Base-by-base conservation (phyloP, 2,329 filamentous ascomycete genomes). In the Bimuria novae-zelandiae region DNA sequence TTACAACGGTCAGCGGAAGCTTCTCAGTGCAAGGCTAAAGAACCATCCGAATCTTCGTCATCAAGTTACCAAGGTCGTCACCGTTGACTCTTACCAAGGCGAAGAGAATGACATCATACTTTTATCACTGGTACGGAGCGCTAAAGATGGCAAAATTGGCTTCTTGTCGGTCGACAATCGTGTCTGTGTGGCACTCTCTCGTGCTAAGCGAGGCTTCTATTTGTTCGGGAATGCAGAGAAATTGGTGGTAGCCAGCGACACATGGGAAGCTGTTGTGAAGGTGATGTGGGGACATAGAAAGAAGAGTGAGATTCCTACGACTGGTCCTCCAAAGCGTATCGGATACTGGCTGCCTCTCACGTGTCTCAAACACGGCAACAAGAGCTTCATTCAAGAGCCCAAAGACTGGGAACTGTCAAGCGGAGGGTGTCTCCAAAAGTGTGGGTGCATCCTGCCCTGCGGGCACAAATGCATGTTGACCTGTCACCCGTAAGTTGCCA, bases 1-100 rank as follows among this genome's bases (percentile, higher is more conserved):
- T 67, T 97, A 96, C 77, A 90, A 89, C 37, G 92, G 89, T 0
- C 92, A 97, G 67, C 81, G 87, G 39, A 88, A 88, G 59, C 75
- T 80, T 2, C 79, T 96, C 2, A 63, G 85, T 0, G 77, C 76
- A 12, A 70, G 75, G 5, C 70, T 87, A 3, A 71, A 74, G 10
- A 59, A 64, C 0, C 72, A 79, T 52, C 65, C 67, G 1, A 76
- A 79, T 45, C 75, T 85, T 0, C 45, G 52, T 3, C 51, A 46
- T 19, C 16, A 54, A 54, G 3, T 25, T 17, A 0, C 82, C 61
- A 87, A 87, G 2, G 87, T 96, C 1, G 83, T 84, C 29, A 96
- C 92, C 0, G 89, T 97, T 0, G 92, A 96, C 65, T 90, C 89
- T 0, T 96, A 93, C 65, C 92, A 96, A 70, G 92, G 92, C 11